Evolutionary conservation across 306 rosid species (phyloP).

Genomic region (Psophocarpus tetragonolobus): DNA sequence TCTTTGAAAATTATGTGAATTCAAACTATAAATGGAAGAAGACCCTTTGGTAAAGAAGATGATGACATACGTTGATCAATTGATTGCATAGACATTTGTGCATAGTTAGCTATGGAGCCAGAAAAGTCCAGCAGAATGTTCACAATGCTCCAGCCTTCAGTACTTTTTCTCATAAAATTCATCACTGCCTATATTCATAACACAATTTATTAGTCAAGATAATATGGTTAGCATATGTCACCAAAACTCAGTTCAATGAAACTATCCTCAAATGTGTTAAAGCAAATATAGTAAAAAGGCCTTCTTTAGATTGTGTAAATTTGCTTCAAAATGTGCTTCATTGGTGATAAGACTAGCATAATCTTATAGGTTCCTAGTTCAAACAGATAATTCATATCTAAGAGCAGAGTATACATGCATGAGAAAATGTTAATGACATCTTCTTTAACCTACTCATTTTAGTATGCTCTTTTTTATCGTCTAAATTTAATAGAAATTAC

Average conservation of each 20-base stretch:
- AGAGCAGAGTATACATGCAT: no score
- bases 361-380: not conserved
- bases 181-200: conserved; percentile 58
- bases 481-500: no score
- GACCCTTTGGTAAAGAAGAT: not conserved
- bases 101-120: conserved; percentile 74
- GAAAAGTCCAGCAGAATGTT: conserved; percentile 75
- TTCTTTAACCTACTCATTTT: no score
- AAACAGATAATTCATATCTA: not conserved
- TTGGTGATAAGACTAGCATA: not conserved
- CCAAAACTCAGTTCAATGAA: not conserved
- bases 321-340: conserved; percentile 6
- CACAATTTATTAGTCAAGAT: not conserved
- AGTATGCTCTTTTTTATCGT: no score
- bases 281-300: not conserved
- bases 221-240: not conserved
- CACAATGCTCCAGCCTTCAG: conserved; percentile 85
- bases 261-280: not conserved
- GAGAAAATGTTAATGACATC: no score
- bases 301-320: not conserved
- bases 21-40: conserved; percentile 1
- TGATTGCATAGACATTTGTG: conserved; percentile 83
- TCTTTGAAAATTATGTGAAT: conserved; percentile 13
- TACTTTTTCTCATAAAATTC: conserved; percentile 82
- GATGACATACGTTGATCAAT: conserved; percentile 72